Base-by-base conservation (phyloP, 1,139 yeast species). In the Taphrina betulina region DNA sequence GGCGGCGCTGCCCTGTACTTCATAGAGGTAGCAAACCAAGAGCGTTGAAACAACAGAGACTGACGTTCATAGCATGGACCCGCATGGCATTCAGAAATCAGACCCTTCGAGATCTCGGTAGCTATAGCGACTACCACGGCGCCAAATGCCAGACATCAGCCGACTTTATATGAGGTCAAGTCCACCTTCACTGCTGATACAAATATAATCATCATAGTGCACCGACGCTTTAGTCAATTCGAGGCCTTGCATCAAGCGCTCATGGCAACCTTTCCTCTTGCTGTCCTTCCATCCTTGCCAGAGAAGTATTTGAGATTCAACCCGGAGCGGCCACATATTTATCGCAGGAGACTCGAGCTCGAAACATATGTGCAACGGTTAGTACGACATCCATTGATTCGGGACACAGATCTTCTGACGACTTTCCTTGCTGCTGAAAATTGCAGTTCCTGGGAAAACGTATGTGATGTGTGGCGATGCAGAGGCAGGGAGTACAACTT, bases 41-140 rank as follows among this genome's bases (percentile, higher is more conserved):
- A n/a, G n/a, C n/a, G n/a, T n/a, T n/a, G n/a, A n/a, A n/a, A n/a
- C n/a, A n/a, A n/a, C n/a, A n/a, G n/a, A n/a, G n/a, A n/a, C n/a
- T n/a, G n/a, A n/a, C n/a, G n/a, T n/a, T n/a, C n/a, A n/a, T 12
- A 41, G 45, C 23, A 41, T 8, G 45, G 45, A 5, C 45, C 45
- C 2, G 34, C 34, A 14, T 41, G 45, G 45, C 35, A 41, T 34
- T 33, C 24, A 17, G 16, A 14, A n/a, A 41, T 41, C 23, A 16
- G 17, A 29, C 23, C 12, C 10, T 41, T 22, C 22, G 23, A 41
- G 34, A 14, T 41, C n/a, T n/a, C n/a, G n/a, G n/a, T n/a, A n/a
- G n/a, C n/a, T n/a, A n/a, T n/a, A n/a, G n/a, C n/a, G n/a, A n/a
- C n/a, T n/a, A n/a, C n/a, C n/a, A n/a, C n/a, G n/a, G n/a, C n/a